Percentiles rank a stretch among this genome's conserved stretches.
phyloP scores from a whole-genome alignment of 2,329 filamentous ascomycete genomes.

The Chaetothyriales sp. region DNA sequence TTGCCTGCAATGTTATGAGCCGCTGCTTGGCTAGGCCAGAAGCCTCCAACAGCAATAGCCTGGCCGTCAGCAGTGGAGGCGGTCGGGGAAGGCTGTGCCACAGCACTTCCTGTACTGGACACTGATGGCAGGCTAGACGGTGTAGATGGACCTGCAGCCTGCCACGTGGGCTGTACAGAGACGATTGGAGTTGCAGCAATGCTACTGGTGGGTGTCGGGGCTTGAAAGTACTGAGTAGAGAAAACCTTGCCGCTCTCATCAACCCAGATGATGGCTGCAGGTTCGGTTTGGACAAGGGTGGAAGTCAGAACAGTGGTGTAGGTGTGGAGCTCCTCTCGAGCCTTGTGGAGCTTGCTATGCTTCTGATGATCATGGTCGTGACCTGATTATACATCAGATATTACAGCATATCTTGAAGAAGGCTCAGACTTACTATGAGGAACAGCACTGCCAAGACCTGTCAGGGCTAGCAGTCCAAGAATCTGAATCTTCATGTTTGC shows the following conservation, averaged over 20 bases:
- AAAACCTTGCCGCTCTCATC: constrained; percentile 43
- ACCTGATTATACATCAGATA: constrained; percentile 4
- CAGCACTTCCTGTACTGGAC: too few relatives aligned
- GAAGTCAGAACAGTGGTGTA: constrained; percentile 8
- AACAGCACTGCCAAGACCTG: constrained; percentile 8
- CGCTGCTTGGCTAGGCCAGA: background rate
- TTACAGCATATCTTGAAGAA: background rate
- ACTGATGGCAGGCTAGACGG: too few relatives aligned
- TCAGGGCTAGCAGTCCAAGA: constrained; percentile 3
- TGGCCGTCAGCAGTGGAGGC: background rate
- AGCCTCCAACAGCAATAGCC: background rate
- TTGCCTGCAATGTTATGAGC: background rate
- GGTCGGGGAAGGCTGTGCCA: background rate
- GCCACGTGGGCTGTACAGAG: background rate
- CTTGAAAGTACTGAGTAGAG: constrained; percentile 25
- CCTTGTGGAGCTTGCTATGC: constrained; percentile 4
- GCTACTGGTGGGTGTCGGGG: constrained; percentile 7
- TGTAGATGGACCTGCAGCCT: background rate
- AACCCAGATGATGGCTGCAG: constrained; percentile 42
- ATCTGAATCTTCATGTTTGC: background rate
- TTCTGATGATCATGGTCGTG: constrained; percentile 8
- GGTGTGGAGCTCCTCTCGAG: background rate
- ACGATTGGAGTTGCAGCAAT: constrained; percentile 9
- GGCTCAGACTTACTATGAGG: constrained; percentile 11
- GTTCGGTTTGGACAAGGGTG: constrained; percentile 10